Conservation (phyloP, 2,329 filamentous ascomycete genomes). For the Colletotrichum nymphaeae region DNA sequence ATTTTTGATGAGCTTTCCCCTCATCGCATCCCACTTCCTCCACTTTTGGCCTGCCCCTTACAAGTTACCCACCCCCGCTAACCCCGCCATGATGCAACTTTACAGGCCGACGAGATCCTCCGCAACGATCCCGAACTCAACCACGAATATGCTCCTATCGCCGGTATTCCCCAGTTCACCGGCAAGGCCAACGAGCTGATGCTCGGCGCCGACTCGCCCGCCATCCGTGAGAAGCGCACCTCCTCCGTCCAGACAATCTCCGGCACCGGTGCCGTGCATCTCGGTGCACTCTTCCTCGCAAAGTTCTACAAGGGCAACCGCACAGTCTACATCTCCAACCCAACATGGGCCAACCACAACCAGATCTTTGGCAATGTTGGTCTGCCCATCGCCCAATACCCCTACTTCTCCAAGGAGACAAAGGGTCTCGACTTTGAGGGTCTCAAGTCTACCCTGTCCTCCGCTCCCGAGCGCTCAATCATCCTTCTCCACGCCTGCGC, state of each 20-base stretch:
- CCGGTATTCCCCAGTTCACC: conserved; percentile 87
- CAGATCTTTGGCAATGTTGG: conserved; percentile 96
- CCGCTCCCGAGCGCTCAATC: conserved; percentile 82
- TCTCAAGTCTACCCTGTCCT: conserved; percentile 78
- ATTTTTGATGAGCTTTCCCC: conserved; percentile 16
- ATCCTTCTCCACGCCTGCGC: conserved; percentile 95
- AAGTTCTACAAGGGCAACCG: conserved; percentile 86
- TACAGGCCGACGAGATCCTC: conserved; percentile 90
- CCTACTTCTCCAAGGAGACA: conserved; percentile 91
- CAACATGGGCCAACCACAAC: conserved; percentile 98
- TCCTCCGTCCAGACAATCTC: conserved; percentile 94
- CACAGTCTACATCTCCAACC: conserved; percentile 90
- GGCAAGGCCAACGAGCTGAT: conserved; percentile 91
- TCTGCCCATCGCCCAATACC: conserved; percentile 83
- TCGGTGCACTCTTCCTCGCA: conserved; percentile 92
- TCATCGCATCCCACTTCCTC: conserved; percentile 2
- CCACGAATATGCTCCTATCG: conserved; percentile 98
- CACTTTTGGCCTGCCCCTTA: conserved; percentile 1
- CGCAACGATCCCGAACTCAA: conserved; percentile 90
- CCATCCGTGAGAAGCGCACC: conserved; percentile 84
- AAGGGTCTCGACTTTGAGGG: conserved; percentile 93
- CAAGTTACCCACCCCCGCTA: conserved; percentile 25
- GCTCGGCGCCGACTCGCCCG: conserved; percentile 82
- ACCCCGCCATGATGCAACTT: conserved; percentile 36
- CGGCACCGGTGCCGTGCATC: conserved; percentile 93